Base-by-base conservation (phyloP, 2,329 filamentous ascomycete genomes). In the Colletotrichum caudatum region DNA sequence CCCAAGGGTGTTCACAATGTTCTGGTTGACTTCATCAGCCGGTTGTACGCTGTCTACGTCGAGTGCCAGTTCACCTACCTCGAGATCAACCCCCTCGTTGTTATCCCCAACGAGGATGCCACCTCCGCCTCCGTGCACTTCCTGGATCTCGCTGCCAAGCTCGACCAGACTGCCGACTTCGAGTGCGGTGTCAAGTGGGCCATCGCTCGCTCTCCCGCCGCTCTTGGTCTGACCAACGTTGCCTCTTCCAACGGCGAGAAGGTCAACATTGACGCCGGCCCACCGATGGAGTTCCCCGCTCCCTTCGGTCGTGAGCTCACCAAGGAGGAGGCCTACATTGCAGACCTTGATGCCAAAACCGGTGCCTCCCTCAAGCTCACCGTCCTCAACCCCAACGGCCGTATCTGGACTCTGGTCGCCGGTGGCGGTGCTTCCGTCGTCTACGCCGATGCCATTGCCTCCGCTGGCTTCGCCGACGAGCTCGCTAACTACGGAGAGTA, bases 11-110 rank as follows among this genome's bases (percentile, higher is more conserved):
- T 99, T 64, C 96, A 99, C 90, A 98, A 97, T 81, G 96, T 99
- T 80, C 91, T 99, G 72, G 93, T 99, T 74, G 96, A 99, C 89
- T 99, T 99, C 90, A 99, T 99, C 87, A 94, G 94, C 80, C 92
- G 96, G 79, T 89, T 99, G 76, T 99, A 99, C 82, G 96, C 95
- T 78, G 96, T 99, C 86, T 99, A 98, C 81, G 96, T 98, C 76
- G 96, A 99, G 89, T 97, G 94, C 91, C 96, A 99, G 86, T 99
- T 99, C 90, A 98, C 96, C 80, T 99, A 99, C 88, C 94, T 99
- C 78, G 96, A 99, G 86, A 99, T 99, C 89, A 99, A 99, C 91
- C 96, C 96, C 77, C 88, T 99, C 75, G 96, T 99, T 74, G 96
- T 98, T 82, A 95, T 99, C 79, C 96, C 96, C 83, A 98, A 98